phyloP scores from a whole-genome alignment of 1,139 yeast genomes.

The Kurtzmaniella quercitrusa region DNA sequence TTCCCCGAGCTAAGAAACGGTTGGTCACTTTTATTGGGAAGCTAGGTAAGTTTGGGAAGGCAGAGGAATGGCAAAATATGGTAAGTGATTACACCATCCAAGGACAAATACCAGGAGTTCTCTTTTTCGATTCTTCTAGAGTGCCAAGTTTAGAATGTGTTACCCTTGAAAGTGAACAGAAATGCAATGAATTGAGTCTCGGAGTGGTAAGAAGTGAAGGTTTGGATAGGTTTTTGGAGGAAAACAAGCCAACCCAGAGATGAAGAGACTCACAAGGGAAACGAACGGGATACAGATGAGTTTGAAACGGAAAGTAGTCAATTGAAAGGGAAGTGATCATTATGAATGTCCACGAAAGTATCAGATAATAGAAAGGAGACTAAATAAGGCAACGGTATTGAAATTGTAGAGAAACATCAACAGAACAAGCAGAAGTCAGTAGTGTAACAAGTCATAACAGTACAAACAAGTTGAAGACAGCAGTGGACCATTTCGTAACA shows the following conservation, averaged over 20 bases:
- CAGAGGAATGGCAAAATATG: constrained; percentile 10
- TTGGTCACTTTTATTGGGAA: constrained; percentile 7
- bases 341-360: no score
- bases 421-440: no score
- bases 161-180: constrained; percentile 11
- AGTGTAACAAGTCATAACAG: no score
- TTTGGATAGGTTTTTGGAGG: neutral
- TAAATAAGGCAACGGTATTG: no score
- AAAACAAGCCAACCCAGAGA: neutral
- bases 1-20: constrained; percentile 15
- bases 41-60: constrained; percentile 5
- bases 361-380: no score
- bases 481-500: no score
- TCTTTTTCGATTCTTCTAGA: constrained; percentile 12
- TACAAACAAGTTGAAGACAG: no score
- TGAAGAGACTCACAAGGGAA: no score
- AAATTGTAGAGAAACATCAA: no score
- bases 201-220: neutral
- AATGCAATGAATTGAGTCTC: constrained; percentile 9
- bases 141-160: constrained; percentile 16
- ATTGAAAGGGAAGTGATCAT: no score
- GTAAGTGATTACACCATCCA: constrained; percentile 3
- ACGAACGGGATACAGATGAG: no score
- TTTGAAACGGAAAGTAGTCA: no score
- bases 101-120: constrained; percentile 11